Evolutionary conservation across 768 basidiomycete genomes (phyloP).

Genomic region (Myochromella boudieri): DNA sequence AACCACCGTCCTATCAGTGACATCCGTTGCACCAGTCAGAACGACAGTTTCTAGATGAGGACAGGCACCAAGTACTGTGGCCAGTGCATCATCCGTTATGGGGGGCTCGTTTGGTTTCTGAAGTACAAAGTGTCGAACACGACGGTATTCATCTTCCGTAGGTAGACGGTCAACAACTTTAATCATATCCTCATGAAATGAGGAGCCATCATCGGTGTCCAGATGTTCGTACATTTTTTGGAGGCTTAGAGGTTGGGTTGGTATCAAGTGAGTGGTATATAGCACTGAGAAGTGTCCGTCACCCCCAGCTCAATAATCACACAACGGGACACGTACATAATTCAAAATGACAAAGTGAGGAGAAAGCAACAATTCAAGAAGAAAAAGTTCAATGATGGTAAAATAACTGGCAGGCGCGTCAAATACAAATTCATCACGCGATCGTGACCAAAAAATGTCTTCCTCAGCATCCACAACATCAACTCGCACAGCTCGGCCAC

Average conservation of each 20-base stretch:
- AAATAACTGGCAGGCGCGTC: too few species aligned
- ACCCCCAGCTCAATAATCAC: slow-evolving; percentile 2
- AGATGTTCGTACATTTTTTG: slow-evolving; percentile 25
- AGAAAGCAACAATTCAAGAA: slow-evolving; percentile 1
- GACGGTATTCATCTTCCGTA: slow-evolving; percentile 53
- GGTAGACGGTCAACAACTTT: slow-evolving; percentile 62
- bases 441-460: slow-evolving; percentile 36
- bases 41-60: slow-evolving; percentile 67
- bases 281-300: not conserved
- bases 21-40: slow-evolving; percentile 65
- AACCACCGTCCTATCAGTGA: slow-evolving; percentile 69
- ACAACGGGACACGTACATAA: slow-evolving; percentile 3
- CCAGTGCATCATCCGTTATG: slow-evolving; percentile 62
- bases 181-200: slow-evolving; percentile 58
- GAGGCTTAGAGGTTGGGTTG: slow-evolving; percentile 3
- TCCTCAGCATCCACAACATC: slow-evolving; percentile 53
- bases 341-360: not conserved
- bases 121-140: slow-evolving; percentile 61
- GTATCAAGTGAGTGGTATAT: slow-evolving; percentile 19
- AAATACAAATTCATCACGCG: slow-evolving; percentile 18
- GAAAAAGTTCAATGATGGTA: too few species aligned
- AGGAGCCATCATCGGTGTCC: slow-evolving; percentile 29
- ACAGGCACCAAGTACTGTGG: slow-evolving; percentile 53
- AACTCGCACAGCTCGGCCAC: slow-evolving; percentile 39
- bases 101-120: slow-evolving; percentile 35